Percentiles rank a stretch among this genome's conserved stretches.
phyloP scores from a whole-genome alignment of 2,329 filamentous ascomycete species.

The Hypoxylon sp. region DNA sequence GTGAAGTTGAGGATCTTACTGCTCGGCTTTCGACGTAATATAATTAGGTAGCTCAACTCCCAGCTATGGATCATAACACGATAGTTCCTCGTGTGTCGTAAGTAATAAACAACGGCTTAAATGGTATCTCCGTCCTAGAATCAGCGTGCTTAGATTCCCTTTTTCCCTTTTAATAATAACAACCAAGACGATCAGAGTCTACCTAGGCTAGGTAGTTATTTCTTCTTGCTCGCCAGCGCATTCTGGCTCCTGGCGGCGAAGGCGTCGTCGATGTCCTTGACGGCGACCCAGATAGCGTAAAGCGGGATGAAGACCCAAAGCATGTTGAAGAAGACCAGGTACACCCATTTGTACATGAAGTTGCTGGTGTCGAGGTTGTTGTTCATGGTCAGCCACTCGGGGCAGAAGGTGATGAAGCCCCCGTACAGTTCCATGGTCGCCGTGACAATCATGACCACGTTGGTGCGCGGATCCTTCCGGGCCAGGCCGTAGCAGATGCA shows the following conservation, averaged over 20 bases:
- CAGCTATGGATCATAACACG: too few relatives aligned
- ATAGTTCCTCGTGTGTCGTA: too few relatives aligned
- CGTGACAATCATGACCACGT: conserved; percentile 69
- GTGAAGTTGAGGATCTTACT: too few relatives aligned
- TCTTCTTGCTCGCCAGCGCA: conserved; percentile 46
- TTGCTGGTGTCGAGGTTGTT: conserved; percentile 70
- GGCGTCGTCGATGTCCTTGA: conserved; percentile 62
- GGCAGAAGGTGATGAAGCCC: conserved; percentile 75
- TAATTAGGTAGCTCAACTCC: too few relatives aligned
- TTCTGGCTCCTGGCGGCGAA: conserved; percentile 52
- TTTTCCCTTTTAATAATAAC: too few relatives aligned
- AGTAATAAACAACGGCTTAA: too few relatives aligned
- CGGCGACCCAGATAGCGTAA: conserved; percentile 65
- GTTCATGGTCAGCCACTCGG: conserved; percentile 71
- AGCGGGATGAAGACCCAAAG: conserved; percentile 71
- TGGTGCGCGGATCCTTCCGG: conserved; percentile 61
- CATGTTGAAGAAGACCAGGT: conserved; percentile 73
- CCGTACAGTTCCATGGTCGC: conserved; percentile 73
- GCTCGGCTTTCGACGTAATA: too few relatives aligned
- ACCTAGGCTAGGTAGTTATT: too few relatives aligned
- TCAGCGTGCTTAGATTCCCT: too few relatives aligned
- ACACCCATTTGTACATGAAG: conserved; percentile 74
- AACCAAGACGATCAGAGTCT: neutral
- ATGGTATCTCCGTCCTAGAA: too few relatives aligned
- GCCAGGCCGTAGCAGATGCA: conserved; percentile 68